A percentile compares a stretch with the other conserved stretches of the same genome.
Evolutionary conservation across 257 asterid species (phyloP).

Genomic region (Solanum habrochaites): DNA sequence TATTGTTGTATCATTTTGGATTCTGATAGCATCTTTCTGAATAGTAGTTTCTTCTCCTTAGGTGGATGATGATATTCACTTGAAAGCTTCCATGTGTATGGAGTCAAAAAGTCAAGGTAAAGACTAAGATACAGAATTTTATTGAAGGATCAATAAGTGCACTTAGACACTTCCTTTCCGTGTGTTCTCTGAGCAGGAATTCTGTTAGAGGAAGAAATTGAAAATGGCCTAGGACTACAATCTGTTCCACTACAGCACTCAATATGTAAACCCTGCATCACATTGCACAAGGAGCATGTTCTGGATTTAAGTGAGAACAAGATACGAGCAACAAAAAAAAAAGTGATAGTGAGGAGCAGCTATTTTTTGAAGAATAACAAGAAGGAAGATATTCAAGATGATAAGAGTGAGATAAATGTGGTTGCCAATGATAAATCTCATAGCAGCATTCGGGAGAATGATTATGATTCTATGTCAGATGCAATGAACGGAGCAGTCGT

Average conservation of each 20-base stretch:
- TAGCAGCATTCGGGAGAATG: not conserved
- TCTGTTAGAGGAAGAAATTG: slow-evolving; percentile 5
- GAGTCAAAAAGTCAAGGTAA: slow-evolving; percentile 37
- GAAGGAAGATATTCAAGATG: not conserved
- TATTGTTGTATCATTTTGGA: not conserved
- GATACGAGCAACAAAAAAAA: slow-evolving; percentile 1
- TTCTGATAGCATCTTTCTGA: not conserved
- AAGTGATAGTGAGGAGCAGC: slow-evolving; percentile 16
- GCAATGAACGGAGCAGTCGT: slow-evolving; percentile 12
- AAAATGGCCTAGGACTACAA: slow-evolving; percentile 7
- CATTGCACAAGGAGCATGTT: slow-evolving; percentile 34
- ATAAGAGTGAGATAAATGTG: not conserved
- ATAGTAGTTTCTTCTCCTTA: slow-evolving; percentile 5
- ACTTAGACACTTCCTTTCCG: not conserved
- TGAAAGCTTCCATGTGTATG: slow-evolving; percentile 13
- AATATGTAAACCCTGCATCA: slow-evolving; percentile 50
- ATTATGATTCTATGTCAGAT: slow-evolving; percentile 14
- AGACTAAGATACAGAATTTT: not conserved
- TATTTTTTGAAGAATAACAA: slow-evolving; percentile 13
- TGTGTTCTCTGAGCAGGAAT: slow-evolving; percentile 15
- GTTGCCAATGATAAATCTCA: not conserved
- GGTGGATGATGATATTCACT: slow-evolving; percentile 19
- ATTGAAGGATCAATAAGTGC: not conserved
- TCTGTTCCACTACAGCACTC: slow-evolving; percentile 16
- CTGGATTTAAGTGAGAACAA: slow-evolving; percentile 14